A percentile compares a stretch with the other conserved stretches of the same genome.
phyloP scores from a whole-genome alignment of 23 red algal species.

The Gracilaria caudata region DNA sequence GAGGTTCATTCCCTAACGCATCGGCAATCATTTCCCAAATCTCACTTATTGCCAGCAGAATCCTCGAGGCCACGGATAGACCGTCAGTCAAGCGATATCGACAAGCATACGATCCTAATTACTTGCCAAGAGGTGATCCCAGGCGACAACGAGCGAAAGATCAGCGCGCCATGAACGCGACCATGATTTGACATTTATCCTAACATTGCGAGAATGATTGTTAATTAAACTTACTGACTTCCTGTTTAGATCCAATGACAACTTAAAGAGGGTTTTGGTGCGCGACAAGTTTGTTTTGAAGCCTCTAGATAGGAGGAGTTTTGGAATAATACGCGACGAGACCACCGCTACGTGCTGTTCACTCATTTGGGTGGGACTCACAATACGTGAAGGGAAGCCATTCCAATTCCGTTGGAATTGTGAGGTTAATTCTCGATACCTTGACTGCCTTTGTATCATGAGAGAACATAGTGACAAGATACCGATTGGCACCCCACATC shows the following conservation, averaged over 20 bases:
- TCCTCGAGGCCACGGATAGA: slow-evolving; percentile 41
- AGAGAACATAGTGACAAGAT: too few relatives aligned
- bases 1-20: slow-evolving; percentile 4
- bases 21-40: slow-evolving; percentile 22
- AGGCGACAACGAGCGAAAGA: neutral
- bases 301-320: neutral
- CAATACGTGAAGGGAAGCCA: too few relatives aligned
- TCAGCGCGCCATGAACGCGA: neutral
- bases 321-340: too few relatives aligned
- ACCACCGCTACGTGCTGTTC: too few relatives aligned
- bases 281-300: neutral
- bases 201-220: neutral
- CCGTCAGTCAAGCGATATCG: slow-evolving; percentile 40
- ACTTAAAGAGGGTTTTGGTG: neutral
- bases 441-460: neutral
- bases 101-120: slow-evolving; percentile 30
- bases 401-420: neutral
- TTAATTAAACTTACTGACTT: slow-evolving; percentile 31
- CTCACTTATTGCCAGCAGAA: slow-evolving; percentile 19
- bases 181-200: neutral
- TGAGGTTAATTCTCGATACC: neutral
- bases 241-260: neutral
- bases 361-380: too few relatives aligned
- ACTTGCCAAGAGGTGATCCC: slow-evolving; percentile 25
- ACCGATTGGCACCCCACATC: neutral